Evolutionary conservation across 345 rosid species (phyloP).

Genomic region (Citrus inodora): DNA sequence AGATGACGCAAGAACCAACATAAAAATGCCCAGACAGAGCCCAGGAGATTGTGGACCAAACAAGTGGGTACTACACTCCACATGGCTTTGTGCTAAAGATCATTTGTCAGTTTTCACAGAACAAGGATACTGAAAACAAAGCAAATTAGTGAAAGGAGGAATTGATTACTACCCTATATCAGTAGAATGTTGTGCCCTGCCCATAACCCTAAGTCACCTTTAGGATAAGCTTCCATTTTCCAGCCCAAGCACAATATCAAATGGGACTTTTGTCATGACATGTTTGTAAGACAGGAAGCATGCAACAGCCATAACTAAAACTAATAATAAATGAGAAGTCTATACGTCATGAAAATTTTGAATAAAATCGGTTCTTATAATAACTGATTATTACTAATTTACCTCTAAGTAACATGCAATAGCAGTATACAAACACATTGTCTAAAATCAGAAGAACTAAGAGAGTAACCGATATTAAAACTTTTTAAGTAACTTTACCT

Average conservation of each 20-base stretch:
- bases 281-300: conserved; percentile 44
- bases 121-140: conserved; percentile 20
- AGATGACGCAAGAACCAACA: not conserved
- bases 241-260: conserved; percentile 19
- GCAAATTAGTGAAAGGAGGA: conserved; percentile 9
- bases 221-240: conserved; percentile 31
- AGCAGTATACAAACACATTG: not conserved
- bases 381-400: not conserved
- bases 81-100: conserved; percentile 1
- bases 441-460: not conserved
- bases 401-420: not conserved
- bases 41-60: conserved; percentile 9
- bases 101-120: conserved; percentile 19
- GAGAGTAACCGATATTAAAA: not conserved
- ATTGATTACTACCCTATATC: conserved; percentile 14
- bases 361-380: not conserved
- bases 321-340: not conserved
- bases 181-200: conserved; percentile 30
- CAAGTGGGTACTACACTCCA: conserved; percentile 5
- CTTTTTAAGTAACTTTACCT: conserved; percentile 39
- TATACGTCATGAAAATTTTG: not conserved
- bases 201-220: conserved; percentile 28
- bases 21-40: not conserved
- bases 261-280: conserved; percentile 5
- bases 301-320: not conserved